A percentile compares a stretch with the other conserved stretches of the same genome.
Evolutionary conservation across 305 asterid species (phyloP).

Genomic region (Withania somnifera): DNA sequence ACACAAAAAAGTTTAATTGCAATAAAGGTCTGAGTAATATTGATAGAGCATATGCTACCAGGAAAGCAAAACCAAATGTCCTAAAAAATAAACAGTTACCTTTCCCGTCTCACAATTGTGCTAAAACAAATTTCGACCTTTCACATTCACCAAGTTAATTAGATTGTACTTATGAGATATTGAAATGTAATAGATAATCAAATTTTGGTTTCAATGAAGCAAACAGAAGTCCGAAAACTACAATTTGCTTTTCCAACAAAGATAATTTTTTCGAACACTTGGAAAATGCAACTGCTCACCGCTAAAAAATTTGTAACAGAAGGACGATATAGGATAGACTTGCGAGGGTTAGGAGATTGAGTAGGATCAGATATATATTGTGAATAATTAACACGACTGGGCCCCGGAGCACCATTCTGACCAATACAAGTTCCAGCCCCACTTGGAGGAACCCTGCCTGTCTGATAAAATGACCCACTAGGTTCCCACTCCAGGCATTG

Average conservation of each 20-base stretch:
- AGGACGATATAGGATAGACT: slow-evolving; percentile 83
- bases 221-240: background rate
- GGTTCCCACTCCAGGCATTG: slow-evolving; percentile 99
- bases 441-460: slow-evolving; percentile 37
- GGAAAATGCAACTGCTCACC: slow-evolving; percentile 37
- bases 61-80: too few species aligned
- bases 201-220: background rate
- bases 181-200: background rate
- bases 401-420: slow-evolving; percentile 74
- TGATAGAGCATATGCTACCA: background rate
- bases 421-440: slow-evolving; percentile 45
- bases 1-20: background rate
- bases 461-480: slow-evolving; percentile 71
- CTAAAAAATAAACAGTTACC: background rate
- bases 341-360: slow-evolving; percentile 82
- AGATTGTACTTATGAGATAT: background rate
- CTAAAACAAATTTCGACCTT: background rate
- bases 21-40: too few species aligned
- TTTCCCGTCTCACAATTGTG: background rate
- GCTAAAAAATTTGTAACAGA: slow-evolving; percentile 82
- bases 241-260: background rate
- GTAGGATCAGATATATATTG: slow-evolving; percentile 91
- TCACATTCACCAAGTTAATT: background rate
- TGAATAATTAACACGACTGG: slow-evolving; percentile 47
- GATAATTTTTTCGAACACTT: background rate